Evolutionary conservation across 768 basidiomycete species (phyloP), one percentile per base, ranked within the genome.

Genomic region (Pleurotus platypus): DNA sequence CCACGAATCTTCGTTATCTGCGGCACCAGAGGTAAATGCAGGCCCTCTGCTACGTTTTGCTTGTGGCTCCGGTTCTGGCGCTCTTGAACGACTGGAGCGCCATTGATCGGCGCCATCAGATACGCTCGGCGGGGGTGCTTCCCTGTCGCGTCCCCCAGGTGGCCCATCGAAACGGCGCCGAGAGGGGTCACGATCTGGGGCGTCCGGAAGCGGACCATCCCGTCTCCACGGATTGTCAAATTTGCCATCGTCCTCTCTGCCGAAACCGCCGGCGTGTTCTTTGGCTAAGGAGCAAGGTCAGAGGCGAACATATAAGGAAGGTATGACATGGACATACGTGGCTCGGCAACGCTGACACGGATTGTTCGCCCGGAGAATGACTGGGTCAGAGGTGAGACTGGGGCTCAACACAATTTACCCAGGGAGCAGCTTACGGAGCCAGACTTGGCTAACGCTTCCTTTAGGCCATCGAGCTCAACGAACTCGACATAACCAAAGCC

Each of bases 401-500:
- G 37, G 15, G 39, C 5, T 35, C 30, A 48, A 30, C 11, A 49
- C 16, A 13, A 18, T 47, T 18, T 22, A 13, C 38, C 20, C 9
- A 46, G 43, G 7, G 43, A 50, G 27, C 15, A 27, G 71, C 90
- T 67, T 59, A 93, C 92, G 27, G 80, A 69, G 55, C 89, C 90
- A 22, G 77, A 81, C 72, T 84, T 88, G 18, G 78, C 72, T 38
- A 99, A 73, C 4, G 89, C 97, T 58, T 86, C 86, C 73, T 95
- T 95, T 50, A 98, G 74, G 47, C 84, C 87, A 16, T 95, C 92
- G 57, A 94, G 66, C 53, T 87, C 89, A n/a, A 79, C 81, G 66
- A 98, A 98, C 69, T 99, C 97, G 58, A 98, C 85, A 69, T 99
- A 98, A 35, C 96, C 97, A 73, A 98, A 98, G 0, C 97, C 97